phyloP scores from a whole-genome alignment of 192 early-diverging fungal genomes.

The Coemansia reversa region DNA sequence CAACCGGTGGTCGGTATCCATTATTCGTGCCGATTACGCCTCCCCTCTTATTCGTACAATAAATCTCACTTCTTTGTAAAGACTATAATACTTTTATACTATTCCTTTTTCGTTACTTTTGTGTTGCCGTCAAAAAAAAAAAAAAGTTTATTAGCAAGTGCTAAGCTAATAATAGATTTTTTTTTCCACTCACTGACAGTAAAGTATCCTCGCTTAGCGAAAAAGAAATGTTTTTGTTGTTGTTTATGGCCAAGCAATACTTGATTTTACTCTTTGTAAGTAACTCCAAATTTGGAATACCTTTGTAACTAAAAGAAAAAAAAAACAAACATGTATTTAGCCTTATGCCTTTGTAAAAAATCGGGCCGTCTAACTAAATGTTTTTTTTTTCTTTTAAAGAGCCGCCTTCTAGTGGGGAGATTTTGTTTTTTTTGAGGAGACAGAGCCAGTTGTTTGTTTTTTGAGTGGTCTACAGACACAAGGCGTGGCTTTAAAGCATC shows the following conservation, averaged over 20 bases:
- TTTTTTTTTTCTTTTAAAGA: background rate
- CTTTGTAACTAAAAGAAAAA: background rate
- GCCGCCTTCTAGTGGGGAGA: background rate
- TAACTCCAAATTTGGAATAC: background rate
- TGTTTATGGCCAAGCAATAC: background rate
- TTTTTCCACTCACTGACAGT: background rate
- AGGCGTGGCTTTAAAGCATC: background rate
- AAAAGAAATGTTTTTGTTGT: background rate
- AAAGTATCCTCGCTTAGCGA: background rate
- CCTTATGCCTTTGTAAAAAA: slow-evolving; percentile 1
- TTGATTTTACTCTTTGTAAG: background rate
- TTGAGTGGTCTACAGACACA: background rate
- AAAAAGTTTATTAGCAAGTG: background rate
- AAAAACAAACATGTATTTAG: slow-evolving; percentile 5
- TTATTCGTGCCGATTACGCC: too few relatives aligned
- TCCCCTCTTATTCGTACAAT: too few relatives aligned
- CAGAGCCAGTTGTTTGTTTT: background rate
- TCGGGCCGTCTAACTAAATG: background rate
- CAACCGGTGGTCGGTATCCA: too few relatives aligned
- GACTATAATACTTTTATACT: too few relatives aligned
- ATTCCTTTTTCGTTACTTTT: too few relatives aligned
- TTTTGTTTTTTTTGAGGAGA: slow-evolving; percentile 5
- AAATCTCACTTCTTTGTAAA: background rate
- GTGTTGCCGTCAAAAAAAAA: background rate
- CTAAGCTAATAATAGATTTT: background rate